Evolutionary conservation across 192 early-diverging fungal species (phyloP).

Genomic region (Entomortierella beljakovae): DNA sequence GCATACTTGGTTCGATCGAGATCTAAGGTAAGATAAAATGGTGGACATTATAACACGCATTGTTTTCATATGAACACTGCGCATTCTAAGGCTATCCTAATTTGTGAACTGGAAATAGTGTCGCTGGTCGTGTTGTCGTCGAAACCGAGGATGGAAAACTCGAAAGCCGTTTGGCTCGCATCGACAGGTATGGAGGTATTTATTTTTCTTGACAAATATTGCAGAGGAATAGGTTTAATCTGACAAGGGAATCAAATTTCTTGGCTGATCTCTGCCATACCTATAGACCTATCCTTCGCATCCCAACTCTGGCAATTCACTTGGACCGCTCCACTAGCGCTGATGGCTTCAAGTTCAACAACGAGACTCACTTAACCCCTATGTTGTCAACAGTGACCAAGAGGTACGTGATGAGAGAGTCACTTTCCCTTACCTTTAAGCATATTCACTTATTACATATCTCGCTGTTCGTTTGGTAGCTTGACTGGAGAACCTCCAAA

Average conservation of each 20-base stretch:
- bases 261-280: not conserved
- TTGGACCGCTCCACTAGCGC: conserved; percentile 83
- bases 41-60: not conserved
- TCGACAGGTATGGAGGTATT: conserved; percentile 71
- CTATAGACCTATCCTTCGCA: conserved; percentile 86
- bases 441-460: too few relatives aligned
- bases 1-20: conserved; percentile 99
- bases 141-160: conserved; percentile 75
- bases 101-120: too few relatives aligned
- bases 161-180: conserved; percentile 79
- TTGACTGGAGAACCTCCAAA: conserved; percentile 50
- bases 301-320: conserved; percentile 98
- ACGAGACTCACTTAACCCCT: conserved; percentile 92
- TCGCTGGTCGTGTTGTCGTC: conserved; percentile 95
- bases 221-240: too few relatives aligned
- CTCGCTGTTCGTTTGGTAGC: conserved; percentile 1
- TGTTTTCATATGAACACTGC: not conserved
- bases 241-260: too few relatives aligned
- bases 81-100: not conserved
- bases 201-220: too few relatives aligned
- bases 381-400: conserved; percentile 82
- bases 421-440: too few relatives aligned
- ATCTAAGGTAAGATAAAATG: conserved; percentile 70
- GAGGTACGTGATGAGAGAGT: conserved; percentile 49
- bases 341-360: conserved; percentile 94